A percentile compares a stretch with the other conserved stretches of the same genome.
These are phyloP conservation scores for Boletales sp. DNA, from an alignment of 768 basidiomycete genomes.

Conservation along the genomic window DNA sequence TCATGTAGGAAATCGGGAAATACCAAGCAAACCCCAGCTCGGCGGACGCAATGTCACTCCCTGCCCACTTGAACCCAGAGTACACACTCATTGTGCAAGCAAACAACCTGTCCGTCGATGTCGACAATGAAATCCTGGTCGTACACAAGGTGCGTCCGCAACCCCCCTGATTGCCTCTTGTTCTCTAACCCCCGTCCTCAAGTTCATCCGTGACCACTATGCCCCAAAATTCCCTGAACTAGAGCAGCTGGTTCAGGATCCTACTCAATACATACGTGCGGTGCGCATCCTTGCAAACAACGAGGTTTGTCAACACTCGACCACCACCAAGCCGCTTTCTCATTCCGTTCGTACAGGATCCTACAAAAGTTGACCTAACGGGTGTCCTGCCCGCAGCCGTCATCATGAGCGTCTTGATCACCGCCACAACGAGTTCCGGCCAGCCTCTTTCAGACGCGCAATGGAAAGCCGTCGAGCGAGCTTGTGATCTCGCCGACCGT, in stretches of 20 bases:
- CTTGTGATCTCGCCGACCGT: constrained; percentile 85
- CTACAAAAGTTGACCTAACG: constrained; percentile 79
- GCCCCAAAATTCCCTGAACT: constrained; percentile 93
- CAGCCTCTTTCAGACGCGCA: constrained; percentile 61
- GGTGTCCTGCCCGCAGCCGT: constrained; percentile 83
- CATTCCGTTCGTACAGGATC: constrained; percentile 49
- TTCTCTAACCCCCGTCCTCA: constrained; percentile 6
- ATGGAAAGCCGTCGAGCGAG: constrained; percentile 80
- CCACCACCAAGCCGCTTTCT: neutral
- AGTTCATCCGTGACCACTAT: constrained; percentile 99
- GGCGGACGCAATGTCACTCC: constrained; percentile 71
- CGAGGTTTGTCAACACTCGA: constrained; percentile 43
- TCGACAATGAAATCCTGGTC: constrained; percentile 96
- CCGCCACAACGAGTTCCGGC: constrained; percentile 88
- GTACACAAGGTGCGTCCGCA: constrained; percentile 77
- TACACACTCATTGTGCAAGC: constrained; percentile 96
- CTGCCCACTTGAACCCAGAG: constrained; percentile 88
- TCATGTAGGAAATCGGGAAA: constrained; percentile 78
- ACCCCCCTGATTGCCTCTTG: constrained; percentile 2
- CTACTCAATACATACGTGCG: constrained; percentile 87
- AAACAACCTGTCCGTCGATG: constrained; percentile 96
- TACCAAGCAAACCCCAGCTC: constrained; percentile 79
- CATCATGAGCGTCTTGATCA: constrained; percentile 94
- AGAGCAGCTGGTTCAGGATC: constrained; percentile 90
- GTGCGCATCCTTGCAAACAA: constrained; percentile 86